Percentiles rank a stretch among this genome's conserved stretches.
Conservation (phyloP, 2,329 filamentous ascomycete genomes). For the Mollisiaceae sp. region DNA sequence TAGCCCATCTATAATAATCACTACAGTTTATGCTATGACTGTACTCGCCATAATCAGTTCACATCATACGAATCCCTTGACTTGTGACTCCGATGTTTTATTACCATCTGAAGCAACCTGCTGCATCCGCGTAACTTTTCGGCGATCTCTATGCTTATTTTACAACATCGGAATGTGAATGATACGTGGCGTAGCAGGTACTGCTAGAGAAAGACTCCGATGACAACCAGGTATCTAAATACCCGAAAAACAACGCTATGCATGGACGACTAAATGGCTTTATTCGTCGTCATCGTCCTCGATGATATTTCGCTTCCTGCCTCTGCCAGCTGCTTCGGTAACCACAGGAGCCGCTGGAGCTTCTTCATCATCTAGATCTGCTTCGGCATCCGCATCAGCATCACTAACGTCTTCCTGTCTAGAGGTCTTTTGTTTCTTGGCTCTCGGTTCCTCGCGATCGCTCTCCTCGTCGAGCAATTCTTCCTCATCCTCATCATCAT, state of each 20-base stretch:
- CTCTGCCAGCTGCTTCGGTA: slow-evolving; percentile 45
- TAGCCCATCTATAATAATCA: neutral
- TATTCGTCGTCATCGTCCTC: slow-evolving; percentile 60
- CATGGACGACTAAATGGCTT: neutral
- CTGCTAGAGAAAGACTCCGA: neutral
- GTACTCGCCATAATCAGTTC: neutral
- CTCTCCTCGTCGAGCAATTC: slow-evolving; percentile 54
- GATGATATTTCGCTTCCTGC: slow-evolving; percentile 61
- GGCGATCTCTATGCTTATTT: neutral
- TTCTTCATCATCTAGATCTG: slow-evolving; percentile 57
- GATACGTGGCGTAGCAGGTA: neutral
- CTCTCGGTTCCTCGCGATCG: slow-evolving; percentile 38
- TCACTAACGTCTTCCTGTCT: slow-evolving; percentile 50
- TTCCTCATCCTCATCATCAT: slow-evolving; percentile 58
- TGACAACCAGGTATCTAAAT: neutral
- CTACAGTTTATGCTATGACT: neutral
- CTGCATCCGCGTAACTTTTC: slow-evolving; percentile 6
- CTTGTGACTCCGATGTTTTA: neutral
- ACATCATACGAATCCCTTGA: neutral
- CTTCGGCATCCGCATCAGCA: slow-evolving; percentile 57
- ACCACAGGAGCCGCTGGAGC: slow-evolving; percentile 44
- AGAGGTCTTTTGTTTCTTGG: slow-evolving; percentile 43
- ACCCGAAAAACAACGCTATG: neutral
- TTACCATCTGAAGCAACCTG: neutral
- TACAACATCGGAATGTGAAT: neutral